phyloP scores from a whole-genome alignment of 179 eudicot genomes.

The Beta corolliflora region DNA sequence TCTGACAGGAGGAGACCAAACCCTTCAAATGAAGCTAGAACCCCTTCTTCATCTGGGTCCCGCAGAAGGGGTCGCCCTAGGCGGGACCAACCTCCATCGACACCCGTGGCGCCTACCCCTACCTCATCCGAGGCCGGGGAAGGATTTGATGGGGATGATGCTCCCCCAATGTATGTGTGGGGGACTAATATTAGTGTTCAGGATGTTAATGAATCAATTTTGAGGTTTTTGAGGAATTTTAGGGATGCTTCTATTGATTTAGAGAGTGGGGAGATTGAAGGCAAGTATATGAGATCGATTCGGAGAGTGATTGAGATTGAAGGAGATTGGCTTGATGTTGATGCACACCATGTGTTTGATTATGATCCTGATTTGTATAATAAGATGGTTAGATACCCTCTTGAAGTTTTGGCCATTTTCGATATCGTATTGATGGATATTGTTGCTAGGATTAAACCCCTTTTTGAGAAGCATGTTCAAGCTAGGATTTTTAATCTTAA shows the following conservation, averaged over 20 bases:
- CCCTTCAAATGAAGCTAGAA: conserved; percentile 35
- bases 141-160: conserved; percentile 56
- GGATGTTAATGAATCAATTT: conserved; percentile 78
- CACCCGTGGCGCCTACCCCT: conserved; percentile 54
- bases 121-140: conserved; percentile 75
- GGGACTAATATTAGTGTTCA: conserved; percentile 95
- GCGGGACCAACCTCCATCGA: conserved; percentile 30
- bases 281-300: conserved; percentile 76
- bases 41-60: conserved; percentile 48
- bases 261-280: conserved; percentile 60
- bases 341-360: conserved; percentile 84
- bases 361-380: conserved; percentile 85
- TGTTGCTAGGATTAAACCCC: conserved; percentile 64
- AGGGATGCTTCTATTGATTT: conserved; percentile 43
- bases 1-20: conserved; percentile 32
- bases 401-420: conserved; percentile 91
- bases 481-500: conserved; percentile 82
- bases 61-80: conserved; percentile 37
- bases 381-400: conserved; percentile 94
- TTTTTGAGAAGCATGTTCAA: conserved; percentile 88
- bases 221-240: conserved; percentile 76
- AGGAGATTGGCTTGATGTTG: conserved; percentile 87
- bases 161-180: conserved; percentile 91
- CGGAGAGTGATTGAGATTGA: conserved; percentile 72
- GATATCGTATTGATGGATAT: conserved; percentile 94